Percentiles rank a stretch among this genome's conserved stretches.
Evolutionary conservation across 192 early-diverging fungal genomes (phyloP).

Genomic region (Linnemannia elongata): DNA sequence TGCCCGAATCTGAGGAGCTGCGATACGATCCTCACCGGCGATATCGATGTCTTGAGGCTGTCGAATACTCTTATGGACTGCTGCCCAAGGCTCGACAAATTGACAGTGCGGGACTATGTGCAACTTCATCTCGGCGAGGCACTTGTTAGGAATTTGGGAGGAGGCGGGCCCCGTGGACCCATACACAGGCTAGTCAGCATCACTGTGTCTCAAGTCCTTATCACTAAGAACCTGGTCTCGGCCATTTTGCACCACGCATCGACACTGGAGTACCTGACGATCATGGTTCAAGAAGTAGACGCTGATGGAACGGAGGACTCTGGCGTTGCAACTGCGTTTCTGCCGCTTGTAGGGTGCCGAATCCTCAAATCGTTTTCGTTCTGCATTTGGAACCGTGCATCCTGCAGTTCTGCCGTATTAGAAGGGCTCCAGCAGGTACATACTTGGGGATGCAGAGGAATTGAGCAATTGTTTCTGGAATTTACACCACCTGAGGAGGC

Average conservation of each 20-base stretch:
- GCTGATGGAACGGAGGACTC: not conserved
- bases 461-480: not conserved
- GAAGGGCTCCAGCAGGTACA: not conserved
- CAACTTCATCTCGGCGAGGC: not conserved
- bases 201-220: not conserved
- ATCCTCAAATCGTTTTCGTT: not conserved
- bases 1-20: not conserved
- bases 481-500: not conserved
- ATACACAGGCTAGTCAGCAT: not conserved
- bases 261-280: not conserved
- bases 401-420: not conserved
- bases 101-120: not conserved
- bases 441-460: not conserved
- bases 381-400: not conserved
- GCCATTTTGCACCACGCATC: not conserved
- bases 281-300: not conserved
- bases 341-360: not conserved
- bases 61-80: not conserved
- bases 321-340: not conserved
- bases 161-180: not conserved
- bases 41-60: not conserved
- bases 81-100: not conserved
- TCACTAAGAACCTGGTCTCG: not conserved
- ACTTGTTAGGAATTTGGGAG: not conserved
- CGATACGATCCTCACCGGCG: not conserved